Conservation (phyloP, 495 filamentous ascomycete genomes). For the Beverwykella pulmonaria region DNA sequence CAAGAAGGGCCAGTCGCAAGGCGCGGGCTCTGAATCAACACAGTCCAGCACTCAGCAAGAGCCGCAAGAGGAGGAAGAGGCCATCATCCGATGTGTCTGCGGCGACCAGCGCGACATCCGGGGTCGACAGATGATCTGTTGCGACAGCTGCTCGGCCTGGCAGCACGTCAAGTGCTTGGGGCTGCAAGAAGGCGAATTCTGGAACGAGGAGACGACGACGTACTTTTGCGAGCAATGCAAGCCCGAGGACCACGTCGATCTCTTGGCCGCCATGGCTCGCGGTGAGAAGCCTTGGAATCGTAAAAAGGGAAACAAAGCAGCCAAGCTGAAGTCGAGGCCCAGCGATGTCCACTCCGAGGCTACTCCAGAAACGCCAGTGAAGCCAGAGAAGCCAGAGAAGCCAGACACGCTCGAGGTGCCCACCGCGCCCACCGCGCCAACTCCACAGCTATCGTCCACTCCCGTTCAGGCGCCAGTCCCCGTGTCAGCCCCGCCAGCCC, state of each 20-base stretch:
- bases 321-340: conserved; percentile 48
- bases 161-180: conserved; percentile 97
- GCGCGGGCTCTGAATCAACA: conserved; percentile 46
- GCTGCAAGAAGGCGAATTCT: conserved; percentile 71
- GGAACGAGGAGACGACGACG: conserved; percentile 62
- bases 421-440: neutral
- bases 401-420: neutral
- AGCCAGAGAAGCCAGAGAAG: neutral
- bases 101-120: conserved; percentile 83
- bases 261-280: conserved; percentile 69
- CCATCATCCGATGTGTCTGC: conserved; percentile 90
- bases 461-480: conserved; percentile 1
- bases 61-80: conserved; percentile 58
- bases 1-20: neutral
- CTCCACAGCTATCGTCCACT: neutral
- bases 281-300: conserved; percentile 62
- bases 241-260: conserved; percentile 75
- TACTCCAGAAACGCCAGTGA: conserved; percentile 3
- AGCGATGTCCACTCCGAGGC: conserved; percentile 28
- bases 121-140: conserved; percentile 84
- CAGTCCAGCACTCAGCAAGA: conserved; percentile 41
- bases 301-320: conserved; percentile 39
- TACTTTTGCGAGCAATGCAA: conserved; percentile 92
- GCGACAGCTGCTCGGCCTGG: conserved; percentile 88
- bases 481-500: neutral